These are phyloP conservation scores for Kazachstania kunashirensis DNA, from an alignment of 805 yeast species.

Conservation along the genomic window DNA sequence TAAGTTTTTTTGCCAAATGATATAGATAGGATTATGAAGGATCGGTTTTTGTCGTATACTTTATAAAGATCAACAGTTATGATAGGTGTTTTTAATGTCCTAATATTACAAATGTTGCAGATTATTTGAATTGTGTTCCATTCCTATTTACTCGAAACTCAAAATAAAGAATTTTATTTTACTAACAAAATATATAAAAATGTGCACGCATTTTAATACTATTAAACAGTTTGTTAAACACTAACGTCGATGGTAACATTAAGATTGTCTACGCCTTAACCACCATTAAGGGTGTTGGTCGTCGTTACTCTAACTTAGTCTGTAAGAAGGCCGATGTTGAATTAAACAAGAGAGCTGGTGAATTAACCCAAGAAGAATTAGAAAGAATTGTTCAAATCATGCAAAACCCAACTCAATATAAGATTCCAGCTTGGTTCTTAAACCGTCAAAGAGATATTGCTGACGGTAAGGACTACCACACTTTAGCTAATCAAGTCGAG, in stretches of 20 bases:
- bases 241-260: conserved; percentile 99
- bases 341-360: conserved; percentile 99
- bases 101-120: too few species aligned
- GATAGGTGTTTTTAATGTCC: too few species aligned
- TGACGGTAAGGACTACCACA: conserved; percentile 99
- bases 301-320: conserved; percentile 99
- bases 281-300: conserved; percentile 99
- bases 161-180: too few species aligned
- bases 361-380: conserved; percentile 99
- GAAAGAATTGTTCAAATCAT: conserved; percentile 99
- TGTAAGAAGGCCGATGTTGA: conserved; percentile 99
- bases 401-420: conserved; percentile 99
- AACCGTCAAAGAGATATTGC: conserved; percentile 98
- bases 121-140: too few species aligned
- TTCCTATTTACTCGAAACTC: too few species aligned
- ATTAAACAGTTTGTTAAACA: conserved; percentile 82
- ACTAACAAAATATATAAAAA: too few species aligned
- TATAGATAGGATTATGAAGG: too few species aligned
- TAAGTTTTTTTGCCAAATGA: too few species aligned
- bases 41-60: too few species aligned
- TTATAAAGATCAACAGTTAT: too few species aligned
- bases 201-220: conserved; percentile 2
- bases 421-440: conserved; percentile 99
- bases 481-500: conserved; percentile 97
- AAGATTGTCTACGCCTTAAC: conserved; percentile 99